Base-by-base conservation (phyloP, 352 stramenopile genomes). In the Globisporangium okanoganense region DNA sequence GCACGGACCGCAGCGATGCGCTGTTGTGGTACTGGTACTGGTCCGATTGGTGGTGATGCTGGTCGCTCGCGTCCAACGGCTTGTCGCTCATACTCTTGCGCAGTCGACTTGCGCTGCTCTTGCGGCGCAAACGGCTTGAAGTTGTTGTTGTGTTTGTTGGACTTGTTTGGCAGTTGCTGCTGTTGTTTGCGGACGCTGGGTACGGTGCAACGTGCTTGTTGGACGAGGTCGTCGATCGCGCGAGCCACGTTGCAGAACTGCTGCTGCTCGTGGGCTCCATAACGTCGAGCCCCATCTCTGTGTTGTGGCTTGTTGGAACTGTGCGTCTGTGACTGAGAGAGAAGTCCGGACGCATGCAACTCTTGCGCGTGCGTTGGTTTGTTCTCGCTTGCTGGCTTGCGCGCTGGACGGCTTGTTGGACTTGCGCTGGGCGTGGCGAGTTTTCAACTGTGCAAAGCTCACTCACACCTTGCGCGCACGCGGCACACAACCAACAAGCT, bases 21-120 rank as follows among this genome's bases (percentile, higher is more conserved):
- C 75, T 86, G 57, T 50, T 68, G 48, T 64, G 41, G 64, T 62
- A 54, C 10, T 61, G 53, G 25, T 57, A 31, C 7, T 56, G 52
- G 33, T 58, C 20, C 14, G 43, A 40, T 24, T 49, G 38, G 25
- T 27, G 35, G 25, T 41, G 13, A 16, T 48, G 16, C 16, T 40
- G 13, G 45, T 62, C 14, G 16, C 41, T 22, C 20, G 16, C 13
- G 52, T 59, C 29, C 13, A 72, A 35, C 24, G 66, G 66, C 58
- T 65, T 72, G 54, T 77, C 70, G 36, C 70, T 77, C 53, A 62
- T 56, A 61, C 66, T 74, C 54, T 71, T 71, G 49, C 66, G 66
- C 53, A 58, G 54, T n/a, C 74, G 71, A 3, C 35, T 31, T 2
- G 64, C 64, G 40, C 62, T 61, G 35, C 45, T 69, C 38, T 71